Conservation (phyloP, 257 asterid species). For the Scutellaria barbata region DNA sequence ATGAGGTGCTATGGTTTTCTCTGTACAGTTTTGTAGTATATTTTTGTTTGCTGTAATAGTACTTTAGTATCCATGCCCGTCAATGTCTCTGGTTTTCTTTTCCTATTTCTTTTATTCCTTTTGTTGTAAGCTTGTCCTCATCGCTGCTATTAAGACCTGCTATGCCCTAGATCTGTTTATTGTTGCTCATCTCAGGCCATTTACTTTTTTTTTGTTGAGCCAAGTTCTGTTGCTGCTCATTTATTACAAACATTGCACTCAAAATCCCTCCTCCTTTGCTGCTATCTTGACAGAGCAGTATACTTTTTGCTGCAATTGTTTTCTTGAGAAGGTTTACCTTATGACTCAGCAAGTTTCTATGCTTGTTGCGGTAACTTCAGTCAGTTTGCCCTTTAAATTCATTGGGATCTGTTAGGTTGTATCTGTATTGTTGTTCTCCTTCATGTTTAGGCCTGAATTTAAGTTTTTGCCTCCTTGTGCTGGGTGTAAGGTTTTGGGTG, state of each 20-base stretch:
- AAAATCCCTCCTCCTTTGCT: neutral
- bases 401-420: neutral
- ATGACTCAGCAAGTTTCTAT: neutral
- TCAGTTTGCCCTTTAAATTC: neutral
- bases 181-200: neutral
- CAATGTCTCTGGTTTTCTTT: neutral
- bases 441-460: neutral
- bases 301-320: neutral
- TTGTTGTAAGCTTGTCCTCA: neutral
- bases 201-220: neutral
- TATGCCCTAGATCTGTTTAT: neutral
- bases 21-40: neutral
- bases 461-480: neutral
- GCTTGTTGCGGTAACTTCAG: neutral
- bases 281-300: conserved; percentile 1
- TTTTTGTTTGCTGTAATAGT: neutral
- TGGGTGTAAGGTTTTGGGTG: neutral
- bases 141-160: neutral
- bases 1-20: neutral
- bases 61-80: too few species aligned
- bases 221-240: neutral
- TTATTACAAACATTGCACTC: neutral
- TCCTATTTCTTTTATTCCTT: neutral
- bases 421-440: neutral
- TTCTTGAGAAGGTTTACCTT: neutral